Percentiles rank a stretch among this genome's conserved stretches.
These are phyloP conservation scores for Nannizzia gypsea DNA, from an alignment of 2,329 filamentous ascomycete species.

Conservation along the genomic window DNA sequence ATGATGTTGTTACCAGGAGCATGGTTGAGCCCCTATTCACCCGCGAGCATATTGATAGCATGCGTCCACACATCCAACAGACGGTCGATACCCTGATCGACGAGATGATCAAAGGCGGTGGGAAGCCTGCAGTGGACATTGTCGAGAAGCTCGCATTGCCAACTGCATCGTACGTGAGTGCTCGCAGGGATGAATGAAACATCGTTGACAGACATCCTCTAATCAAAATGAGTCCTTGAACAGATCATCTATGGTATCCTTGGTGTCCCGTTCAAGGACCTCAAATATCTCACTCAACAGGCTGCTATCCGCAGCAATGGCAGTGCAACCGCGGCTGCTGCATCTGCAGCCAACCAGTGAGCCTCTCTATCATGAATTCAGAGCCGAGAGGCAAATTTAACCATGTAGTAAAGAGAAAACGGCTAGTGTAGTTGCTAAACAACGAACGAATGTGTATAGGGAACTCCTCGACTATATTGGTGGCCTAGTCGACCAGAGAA, in stretches of 20 bases:
- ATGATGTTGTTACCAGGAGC: constrained; percentile 20
- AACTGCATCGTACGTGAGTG: constrained; percentile 37
- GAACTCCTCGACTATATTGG: constrained; percentile 38
- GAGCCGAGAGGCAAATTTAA: too few species aligned
- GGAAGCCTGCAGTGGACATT: constrained; percentile 33
- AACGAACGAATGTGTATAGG: constrained; percentile 16
- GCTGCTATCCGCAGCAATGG: constrained; percentile 39
- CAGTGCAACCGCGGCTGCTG: constrained; percentile 37
- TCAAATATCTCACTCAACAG: constrained; percentile 38
- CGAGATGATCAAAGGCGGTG: constrained; percentile 29
- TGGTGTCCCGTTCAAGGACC: constrained; percentile 38
- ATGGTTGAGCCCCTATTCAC: constrained; percentile 40
- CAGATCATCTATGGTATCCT: constrained; percentile 42
- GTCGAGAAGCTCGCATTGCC: constrained; percentile 39
- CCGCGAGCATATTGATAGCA: constrained; percentile 27
- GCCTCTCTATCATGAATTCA: constrained; percentile 3
- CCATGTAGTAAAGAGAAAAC: too few species aligned
- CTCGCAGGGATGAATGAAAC: neutral
- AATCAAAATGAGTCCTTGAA: too few species aligned
- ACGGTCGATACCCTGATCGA: constrained; percentile 37
- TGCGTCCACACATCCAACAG: constrained; percentile 38
- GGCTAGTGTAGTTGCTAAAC: neutral
- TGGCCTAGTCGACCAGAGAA: constrained; percentile 32
- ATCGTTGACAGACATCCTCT: too few species aligned
- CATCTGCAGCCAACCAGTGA: constrained; percentile 35